Evolutionary conservation across 306 rosid species (phyloP).

Genomic region (Casuarina cunninghamiana): DNA sequence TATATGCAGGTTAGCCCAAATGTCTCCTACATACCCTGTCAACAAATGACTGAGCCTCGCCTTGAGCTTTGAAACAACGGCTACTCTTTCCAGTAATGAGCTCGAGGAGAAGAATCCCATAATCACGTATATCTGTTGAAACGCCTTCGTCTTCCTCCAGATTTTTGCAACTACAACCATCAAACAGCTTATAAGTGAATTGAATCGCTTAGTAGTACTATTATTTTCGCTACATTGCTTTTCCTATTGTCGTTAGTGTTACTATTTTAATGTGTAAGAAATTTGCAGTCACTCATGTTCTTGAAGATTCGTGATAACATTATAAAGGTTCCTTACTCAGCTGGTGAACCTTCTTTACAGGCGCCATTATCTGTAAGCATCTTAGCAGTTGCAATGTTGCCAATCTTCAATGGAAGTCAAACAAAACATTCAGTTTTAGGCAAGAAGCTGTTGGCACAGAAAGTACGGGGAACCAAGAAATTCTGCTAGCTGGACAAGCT

Average conservation of each 20-base stretch:
- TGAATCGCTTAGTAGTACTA: background rate
- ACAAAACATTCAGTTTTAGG: conserved; percentile 1
- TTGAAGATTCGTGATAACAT: background rate
- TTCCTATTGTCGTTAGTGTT: background rate
- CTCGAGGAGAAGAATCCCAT: conserved; percentile 32
- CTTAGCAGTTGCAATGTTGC: conserved; percentile 19
- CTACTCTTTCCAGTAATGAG: conserved; percentile 28
- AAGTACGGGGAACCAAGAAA: background rate
- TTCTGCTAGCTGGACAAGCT: conserved; percentile 1
- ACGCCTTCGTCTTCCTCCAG: conserved; percentile 12
- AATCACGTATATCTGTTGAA: conserved; percentile 23
- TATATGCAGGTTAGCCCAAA: background rate
- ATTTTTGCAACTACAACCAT: conserved; percentile 14
- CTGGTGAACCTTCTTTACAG: background rate
- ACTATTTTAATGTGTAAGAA: background rate
- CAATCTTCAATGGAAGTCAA: conserved; percentile 18
- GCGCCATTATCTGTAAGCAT: conserved; percentile 8
- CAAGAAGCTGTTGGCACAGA: background rate
- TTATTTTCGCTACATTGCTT: background rate
- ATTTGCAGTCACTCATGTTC: background rate
- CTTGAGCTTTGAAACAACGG: conserved; percentile 2
- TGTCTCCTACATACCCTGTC: conserved; percentile 25
- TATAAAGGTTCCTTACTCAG: conserved; percentile 16
- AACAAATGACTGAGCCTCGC: conserved; percentile 16
- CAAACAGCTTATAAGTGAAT: background rate